Evolutionary conservation across 768 basidiomycete genomes (phyloP).

Genomic region (Mycena rosella): DNA sequence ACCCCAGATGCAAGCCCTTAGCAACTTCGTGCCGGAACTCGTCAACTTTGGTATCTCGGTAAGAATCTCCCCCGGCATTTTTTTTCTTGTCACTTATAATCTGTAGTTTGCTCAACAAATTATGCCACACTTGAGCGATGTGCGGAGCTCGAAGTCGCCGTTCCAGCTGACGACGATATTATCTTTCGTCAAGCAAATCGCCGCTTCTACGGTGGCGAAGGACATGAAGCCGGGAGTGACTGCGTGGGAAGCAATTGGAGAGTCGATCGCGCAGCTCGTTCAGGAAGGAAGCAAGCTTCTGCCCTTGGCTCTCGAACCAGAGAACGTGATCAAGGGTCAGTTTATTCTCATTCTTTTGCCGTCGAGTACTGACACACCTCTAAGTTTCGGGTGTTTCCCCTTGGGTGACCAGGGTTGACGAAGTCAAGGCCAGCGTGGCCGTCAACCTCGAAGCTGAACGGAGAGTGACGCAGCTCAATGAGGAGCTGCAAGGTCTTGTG

Average conservation of each 20-base stretch:
- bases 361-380: slow-evolving; percentile 5
- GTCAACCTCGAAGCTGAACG: slow-evolving; percentile 94
- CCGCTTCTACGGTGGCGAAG: slow-evolving; percentile 77
- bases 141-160: slow-evolving; percentile 79
- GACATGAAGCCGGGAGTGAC: slow-evolving; percentile 73
- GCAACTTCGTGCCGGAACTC: slow-evolving; percentile 80
- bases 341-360: slow-evolving; percentile 8
- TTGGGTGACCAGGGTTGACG: slow-evolving; percentile 85
- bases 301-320: slow-evolving; percentile 78
- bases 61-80: slow-evolving; percentile 37
- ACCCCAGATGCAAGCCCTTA: slow-evolving; percentile 79
- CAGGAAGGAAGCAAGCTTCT: slow-evolving; percentile 79
- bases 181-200: slow-evolving; percentile 79
- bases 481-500: slow-evolving; percentile 90
- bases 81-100: not conserved
- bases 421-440: slow-evolving; percentile 86
- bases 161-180: slow-evolving; percentile 83
- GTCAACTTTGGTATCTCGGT: slow-evolving; percentile 95
- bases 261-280: slow-evolving; percentile 76
- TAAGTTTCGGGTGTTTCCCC: slow-evolving; percentile 83
- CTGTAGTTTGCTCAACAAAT: slow-evolving; percentile 89
- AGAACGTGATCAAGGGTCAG: slow-evolving; percentile 85
- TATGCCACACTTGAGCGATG: slow-evolving; percentile 87
- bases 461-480: slow-evolving; percentile 85
- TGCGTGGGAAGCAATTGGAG: slow-evolving; percentile 83